These are phyloP conservation scores for Acanthamoeba triangularis DNA, from an alignment of 208 protist genomes.

Conservation along the genomic window DNA sequence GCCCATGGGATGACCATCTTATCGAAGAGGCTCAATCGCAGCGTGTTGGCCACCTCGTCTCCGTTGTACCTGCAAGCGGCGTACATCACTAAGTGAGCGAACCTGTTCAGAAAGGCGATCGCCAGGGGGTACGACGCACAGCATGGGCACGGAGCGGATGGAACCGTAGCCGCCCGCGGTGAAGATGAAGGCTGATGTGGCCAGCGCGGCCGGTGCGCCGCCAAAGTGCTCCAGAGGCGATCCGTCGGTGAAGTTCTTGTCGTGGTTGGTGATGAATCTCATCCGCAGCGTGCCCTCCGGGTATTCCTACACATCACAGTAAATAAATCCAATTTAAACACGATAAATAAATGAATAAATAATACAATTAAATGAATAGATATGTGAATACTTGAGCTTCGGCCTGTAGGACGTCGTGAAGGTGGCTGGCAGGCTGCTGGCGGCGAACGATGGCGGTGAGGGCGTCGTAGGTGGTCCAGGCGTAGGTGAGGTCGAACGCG, in stretches of 20 bases:
- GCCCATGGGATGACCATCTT: background rate
- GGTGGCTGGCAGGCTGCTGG: background rate
- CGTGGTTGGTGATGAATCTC: constrained; percentile 23
- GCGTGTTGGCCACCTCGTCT: constrained; percentile 15
- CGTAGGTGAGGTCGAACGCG: constrained; percentile 5
- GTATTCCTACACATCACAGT: background rate
- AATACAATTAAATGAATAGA: too few relatives aligned
- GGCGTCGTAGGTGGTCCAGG: constrained; percentile 22
- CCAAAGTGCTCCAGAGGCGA: constrained; percentile 19
- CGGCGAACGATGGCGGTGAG: background rate
- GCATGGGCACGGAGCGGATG: constrained; percentile 27
- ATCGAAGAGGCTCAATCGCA: constrained; percentile 3
- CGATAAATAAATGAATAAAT: too few relatives aligned
- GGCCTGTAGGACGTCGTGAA: background rate
- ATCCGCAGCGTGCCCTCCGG: background rate
- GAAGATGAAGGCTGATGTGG: background rate
- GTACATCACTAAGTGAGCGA: background rate
- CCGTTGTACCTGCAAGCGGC: background rate
- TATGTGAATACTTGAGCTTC: background rate
- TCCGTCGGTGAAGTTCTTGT: constrained; percentile 19
- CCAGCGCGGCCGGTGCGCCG: background rate
- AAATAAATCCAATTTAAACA: too few relatives aligned
- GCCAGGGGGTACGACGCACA: background rate
- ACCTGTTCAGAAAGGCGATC: too few relatives aligned
- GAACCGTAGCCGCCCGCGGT: background rate